These are phyloP conservation scores for Candida yuanshanica DNA, from an alignment of 805 yeast genomes.

Conservation along the genomic window DNA sequence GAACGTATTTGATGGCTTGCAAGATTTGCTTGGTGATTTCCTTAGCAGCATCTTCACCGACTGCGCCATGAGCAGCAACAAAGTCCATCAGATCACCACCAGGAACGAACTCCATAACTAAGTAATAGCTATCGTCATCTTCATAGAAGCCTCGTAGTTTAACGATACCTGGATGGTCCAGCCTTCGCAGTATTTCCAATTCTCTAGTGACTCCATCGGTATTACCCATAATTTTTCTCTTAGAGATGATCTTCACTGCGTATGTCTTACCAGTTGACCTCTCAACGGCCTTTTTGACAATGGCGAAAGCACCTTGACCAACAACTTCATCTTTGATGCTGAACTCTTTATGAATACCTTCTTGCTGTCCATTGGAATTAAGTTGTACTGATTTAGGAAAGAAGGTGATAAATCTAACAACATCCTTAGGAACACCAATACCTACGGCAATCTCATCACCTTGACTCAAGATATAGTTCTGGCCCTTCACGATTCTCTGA, in stretches of 20 bases:
- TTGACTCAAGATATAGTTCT: conserved; percentile 75
- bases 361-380: conserved; percentile 14
- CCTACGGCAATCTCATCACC: conserved; percentile 95
- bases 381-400: conserved; percentile 20
- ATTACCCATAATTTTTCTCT: conserved; percentile 73
- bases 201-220: conserved; percentile 83
- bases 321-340: conserved; percentile 78
- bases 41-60: conserved; percentile 85
- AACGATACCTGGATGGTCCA: conserved; percentile 85
- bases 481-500: conserved; percentile 62
- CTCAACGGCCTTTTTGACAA: conserved; percentile 86
- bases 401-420: conserved; percentile 41
- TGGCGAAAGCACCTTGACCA: conserved; percentile 98
- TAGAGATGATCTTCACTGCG: conserved; percentile 87
- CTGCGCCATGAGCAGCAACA: conserved; percentile 86
- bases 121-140: conserved; percentile 71
- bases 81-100: conserved; percentile 99
- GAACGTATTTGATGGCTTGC: conserved; percentile 82
- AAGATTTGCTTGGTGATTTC: conserved; percentile 83
- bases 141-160: conserved; percentile 78
- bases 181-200: conserved; percentile 66
- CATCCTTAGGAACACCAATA: conserved; percentile 72
- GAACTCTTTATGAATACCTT: conserved; percentile 63
- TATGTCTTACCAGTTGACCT: conserved; percentile 77
- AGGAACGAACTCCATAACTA: conserved; percentile 93